Evolutionary conservation across 2,329 filamentous ascomycete species (phyloP).

Genomic region (Nemania sp.): DNA sequence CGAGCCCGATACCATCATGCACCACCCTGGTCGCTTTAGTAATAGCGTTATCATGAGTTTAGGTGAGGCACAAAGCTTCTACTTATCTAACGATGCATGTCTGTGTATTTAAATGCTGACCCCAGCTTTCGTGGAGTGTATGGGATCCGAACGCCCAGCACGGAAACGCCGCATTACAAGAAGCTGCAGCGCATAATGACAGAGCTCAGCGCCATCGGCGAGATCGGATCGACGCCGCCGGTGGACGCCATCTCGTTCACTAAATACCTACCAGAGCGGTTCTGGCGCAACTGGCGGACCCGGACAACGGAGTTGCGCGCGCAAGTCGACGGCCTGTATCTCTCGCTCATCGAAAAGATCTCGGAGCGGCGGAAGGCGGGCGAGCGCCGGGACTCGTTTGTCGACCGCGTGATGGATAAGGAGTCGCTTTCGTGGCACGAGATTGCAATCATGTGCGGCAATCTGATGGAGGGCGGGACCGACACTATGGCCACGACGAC

Average conservation of each 20-base stretch:
- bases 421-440: not conserved
- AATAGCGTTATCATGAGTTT: slow-evolving; percentile 20
- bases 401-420: slow-evolving; percentile 18
- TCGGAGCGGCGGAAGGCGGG: not conserved
- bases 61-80: too few species aligned
- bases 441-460: not conserved
- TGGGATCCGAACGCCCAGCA: slow-evolving; percentile 8
- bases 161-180: slow-evolving; percentile 7
- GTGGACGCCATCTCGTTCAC: slow-evolving; percentile 25
- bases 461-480: not conserved
- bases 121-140: not conserved
- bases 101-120: too few species aligned
- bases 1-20: slow-evolving; percentile 1
- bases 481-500: not conserved
- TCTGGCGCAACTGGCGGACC: slow-evolving; percentile 18
- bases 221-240: slow-evolving; percentile 19
- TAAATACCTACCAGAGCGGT: slow-evolving; percentile 18
- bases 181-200: not conserved
- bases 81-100: too few species aligned
- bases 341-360: not conserved
- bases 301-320: not conserved
- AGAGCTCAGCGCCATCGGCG: not conserved
- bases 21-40: slow-evolving; percentile 7
- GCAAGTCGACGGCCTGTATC: not conserved
- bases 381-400: slow-evolving; percentile 4